These are phyloP conservation scores for Penicillium paneum DNA, from an alignment of 2,329 filamentous ascomycete genomes.

Conservation along the genomic window DNA sequence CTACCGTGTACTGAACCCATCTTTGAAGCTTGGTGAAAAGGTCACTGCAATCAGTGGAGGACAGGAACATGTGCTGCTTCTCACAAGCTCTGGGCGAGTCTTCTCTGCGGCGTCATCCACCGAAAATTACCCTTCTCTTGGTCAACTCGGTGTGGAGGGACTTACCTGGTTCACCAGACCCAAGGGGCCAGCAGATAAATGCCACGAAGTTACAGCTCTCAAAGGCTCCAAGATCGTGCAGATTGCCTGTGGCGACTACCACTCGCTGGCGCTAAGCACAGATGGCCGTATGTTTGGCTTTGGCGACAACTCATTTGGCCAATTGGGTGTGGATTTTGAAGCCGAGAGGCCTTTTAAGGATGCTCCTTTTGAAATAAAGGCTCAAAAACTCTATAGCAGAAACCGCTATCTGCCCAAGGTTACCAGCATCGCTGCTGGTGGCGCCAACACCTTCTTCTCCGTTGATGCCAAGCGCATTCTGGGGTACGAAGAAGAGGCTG, in stretches of 20 bases:
- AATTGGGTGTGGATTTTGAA: conserved; percentile 76
- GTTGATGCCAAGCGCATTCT: conserved; percentile 69
- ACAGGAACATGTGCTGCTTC: conserved; percentile 78
- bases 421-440: conserved; percentile 79
- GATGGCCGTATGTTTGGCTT: conserved; percentile 79
- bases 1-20: conserved; percentile 70
- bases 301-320: conserved; percentile 88
- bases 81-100: conserved; percentile 80
- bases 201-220: conserved; percentile 72
- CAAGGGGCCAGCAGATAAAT: conserved; percentile 71
- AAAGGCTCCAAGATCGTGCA: conserved; percentile 67
- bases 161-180: conserved; percentile 77
- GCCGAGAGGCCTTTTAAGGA: conserved; percentile 62
- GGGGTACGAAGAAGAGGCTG: conserved; percentile 43
- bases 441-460: conserved; percentile 81
- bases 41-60: conserved; percentile 73
- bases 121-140: conserved; percentile 72
- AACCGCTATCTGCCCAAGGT: conserved; percentile 63
- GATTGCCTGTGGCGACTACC: conserved; percentile 81
- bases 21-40: conserved; percentile 66
- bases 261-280: conserved; percentile 75
- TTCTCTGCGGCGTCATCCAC: conserved; percentile 84
- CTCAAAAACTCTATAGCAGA: conserved; percentile 69
- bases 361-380: conserved; percentile 66
- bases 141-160: conserved; percentile 83